Evolutionary conservation across 352 stramenopile genomes (phyloP), one percentile per base, ranked within the genome.

Genomic region (Globisporangium spiculum): DNA sequence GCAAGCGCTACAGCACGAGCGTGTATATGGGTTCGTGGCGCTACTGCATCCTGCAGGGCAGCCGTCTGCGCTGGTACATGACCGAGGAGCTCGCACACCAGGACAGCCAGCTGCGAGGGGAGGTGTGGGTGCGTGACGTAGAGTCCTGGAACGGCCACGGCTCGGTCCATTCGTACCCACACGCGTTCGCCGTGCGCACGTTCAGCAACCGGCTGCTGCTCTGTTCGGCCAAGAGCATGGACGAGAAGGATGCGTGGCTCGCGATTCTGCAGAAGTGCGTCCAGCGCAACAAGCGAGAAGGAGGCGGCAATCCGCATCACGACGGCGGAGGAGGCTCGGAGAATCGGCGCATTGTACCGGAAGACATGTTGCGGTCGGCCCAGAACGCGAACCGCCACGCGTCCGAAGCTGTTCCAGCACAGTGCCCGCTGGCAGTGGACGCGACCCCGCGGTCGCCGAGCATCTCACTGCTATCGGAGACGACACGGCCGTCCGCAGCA

Each of bases 21-120:
- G 56, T 88, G 50, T 93, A 92, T 76, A 92, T 93, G 85, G 85
- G 85, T 36, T 87, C 81, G 60, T 90, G 80, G 81, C 79, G 85
- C 22, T 93, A 82, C 66, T 93, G 81, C 63, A 77, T 93, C 48
- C 62, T 92, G 22, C 78, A 83, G 32, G 81, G 83, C 60, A 80
- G 75, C 59, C 78, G 79, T 6, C 53, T 93, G 63, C 81, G 80
- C 46, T 93, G 85, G 85, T 93, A 86, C 67, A 80, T 88, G 66
- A 87, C 69, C 20, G 65, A 78, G 36, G 82, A 91, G 16, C 69
- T 78, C 41, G 85, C 85, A 36, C 67, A 74, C 27, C 75, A 73
- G 24, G 79, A 88, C 66, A 66, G 63, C 1, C 75, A 87, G 56
- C 59, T 91, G 26, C 77, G 85, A 12, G 85, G 85, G 2, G 82